Conservation (phyloP, 2,329 filamentous ascomycete genomes). For the Cercospora sp. region DNA sequence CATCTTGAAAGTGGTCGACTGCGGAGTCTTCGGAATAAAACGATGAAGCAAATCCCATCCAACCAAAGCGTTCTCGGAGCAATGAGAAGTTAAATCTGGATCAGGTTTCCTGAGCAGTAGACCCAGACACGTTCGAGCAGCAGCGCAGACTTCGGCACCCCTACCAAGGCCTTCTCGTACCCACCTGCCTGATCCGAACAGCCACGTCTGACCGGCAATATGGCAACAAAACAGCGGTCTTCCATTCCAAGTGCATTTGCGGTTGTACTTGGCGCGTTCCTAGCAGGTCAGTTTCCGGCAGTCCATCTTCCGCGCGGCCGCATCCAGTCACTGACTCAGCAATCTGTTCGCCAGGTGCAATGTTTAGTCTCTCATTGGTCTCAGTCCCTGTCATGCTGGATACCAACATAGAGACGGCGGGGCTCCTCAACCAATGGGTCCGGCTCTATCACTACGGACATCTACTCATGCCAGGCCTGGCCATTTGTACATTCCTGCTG, state of each 20-base stretch:
- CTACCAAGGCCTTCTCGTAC: neutral
- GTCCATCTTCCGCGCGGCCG: neutral
- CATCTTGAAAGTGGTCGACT: neutral
- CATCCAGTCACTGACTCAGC: neutral
- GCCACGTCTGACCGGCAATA: neutral
- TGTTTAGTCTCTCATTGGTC: constrained; percentile 11
- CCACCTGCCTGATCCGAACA: neutral
- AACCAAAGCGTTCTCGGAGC: neutral
- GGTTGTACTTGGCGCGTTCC: neutral
- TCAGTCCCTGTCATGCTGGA: constrained; percentile 13
- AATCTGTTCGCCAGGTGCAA: neutral
- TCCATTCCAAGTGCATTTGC: neutral
- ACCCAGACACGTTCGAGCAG: neutral
- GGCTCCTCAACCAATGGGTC: neutral
- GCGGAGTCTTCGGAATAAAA: neutral
- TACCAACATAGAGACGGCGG: constrained; percentile 4
- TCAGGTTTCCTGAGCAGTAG: neutral
- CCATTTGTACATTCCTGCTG: neutral
- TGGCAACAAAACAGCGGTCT: neutral
- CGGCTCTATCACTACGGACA: neutral
- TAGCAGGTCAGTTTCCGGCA: neutral
- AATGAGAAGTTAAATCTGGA: neutral
- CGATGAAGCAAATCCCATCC: neutral
- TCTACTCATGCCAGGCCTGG: neutral
- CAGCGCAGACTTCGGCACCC: neutral